phyloP scores from a whole-genome alignment of 2,329 filamentous ascomycete genomes.

The Paecilomyces formosus region DNA sequence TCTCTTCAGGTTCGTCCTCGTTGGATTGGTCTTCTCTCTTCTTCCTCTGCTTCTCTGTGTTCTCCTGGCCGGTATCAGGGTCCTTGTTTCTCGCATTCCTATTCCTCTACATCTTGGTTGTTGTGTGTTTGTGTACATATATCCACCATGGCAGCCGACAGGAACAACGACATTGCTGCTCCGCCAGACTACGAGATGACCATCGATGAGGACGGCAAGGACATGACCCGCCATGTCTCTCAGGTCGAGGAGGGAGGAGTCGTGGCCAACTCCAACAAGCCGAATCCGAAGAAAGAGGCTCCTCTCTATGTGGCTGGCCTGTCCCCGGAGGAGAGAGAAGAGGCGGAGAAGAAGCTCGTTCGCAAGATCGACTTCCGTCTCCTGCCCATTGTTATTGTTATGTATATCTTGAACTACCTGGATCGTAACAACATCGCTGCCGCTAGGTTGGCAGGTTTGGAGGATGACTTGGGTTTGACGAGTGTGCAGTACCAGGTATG shows the following conservation, averaged over 20 bases:
- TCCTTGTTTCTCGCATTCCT: neutral
- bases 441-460: slow-evolving; percentile 44
- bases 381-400: slow-evolving; percentile 62
- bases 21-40: neutral
- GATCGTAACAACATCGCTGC: slow-evolving; percentile 53
- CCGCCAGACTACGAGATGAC: slow-evolving; percentile 12
- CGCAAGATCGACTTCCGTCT: slow-evolving; percentile 64
- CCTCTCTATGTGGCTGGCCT: slow-evolving; percentile 34
- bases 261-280: slow-evolving; percentile 17
- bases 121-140: neutral
- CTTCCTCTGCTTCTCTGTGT: neutral
- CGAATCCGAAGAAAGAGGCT: slow-evolving; percentile 19
- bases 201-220: slow-evolving; percentile 11
- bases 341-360: slow-evolving; percentile 53
- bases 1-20: neutral
- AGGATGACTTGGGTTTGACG: slow-evolving; percentile 38
- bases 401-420: slow-evolving; percentile 71
- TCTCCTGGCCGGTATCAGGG: neutral
- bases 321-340: slow-evolving; percentile 44
- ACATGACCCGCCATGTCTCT: slow-evolving; percentile 2
- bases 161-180: slow-evolving; percentile 11
- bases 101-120: neutral
- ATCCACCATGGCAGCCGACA: neutral
- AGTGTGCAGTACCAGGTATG: slow-evolving; percentile 28
- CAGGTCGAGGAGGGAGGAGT: slow-evolving; percentile 17